Conservation (phyloP, 352 stramenopile species). For the Phytopythium montanum region DNA sequence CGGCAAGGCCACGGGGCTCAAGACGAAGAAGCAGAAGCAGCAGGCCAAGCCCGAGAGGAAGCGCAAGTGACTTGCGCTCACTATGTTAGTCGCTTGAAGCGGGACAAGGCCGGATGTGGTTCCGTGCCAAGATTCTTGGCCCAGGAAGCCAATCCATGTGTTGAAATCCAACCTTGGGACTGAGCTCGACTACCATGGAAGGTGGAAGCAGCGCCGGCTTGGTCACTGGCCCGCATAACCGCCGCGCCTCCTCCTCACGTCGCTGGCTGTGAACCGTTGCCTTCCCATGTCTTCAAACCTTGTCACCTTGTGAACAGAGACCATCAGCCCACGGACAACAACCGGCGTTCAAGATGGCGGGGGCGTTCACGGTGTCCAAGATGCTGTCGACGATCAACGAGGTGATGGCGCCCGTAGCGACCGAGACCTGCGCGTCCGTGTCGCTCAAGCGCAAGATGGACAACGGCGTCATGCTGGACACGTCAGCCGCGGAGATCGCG, state of each 20-base stretch:
- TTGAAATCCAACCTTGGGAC: neutral
- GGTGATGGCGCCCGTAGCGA: conserved; percentile 63
- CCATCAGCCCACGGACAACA: too few species aligned
- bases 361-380: conserved; percentile 82
- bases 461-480: conserved; percentile 82
- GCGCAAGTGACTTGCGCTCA: neutral
- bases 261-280: neutral
- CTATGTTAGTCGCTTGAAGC: neutral
- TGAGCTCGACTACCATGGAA: too few species aligned
- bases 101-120: neutral
- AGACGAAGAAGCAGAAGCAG: conserved; percentile 66
- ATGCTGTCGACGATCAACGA: conserved; percentile 83
- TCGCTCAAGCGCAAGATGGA: conserved; percentile 69
- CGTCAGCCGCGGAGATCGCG: conserved; percentile 64
- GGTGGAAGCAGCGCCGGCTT: neutral
- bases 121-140: too few species aligned
- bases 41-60: conserved; percentile 3
- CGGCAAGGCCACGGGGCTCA: conserved; percentile 68
- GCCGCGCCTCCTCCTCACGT: neutral
- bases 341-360: conserved; percentile 33
- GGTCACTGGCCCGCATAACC: neutral
- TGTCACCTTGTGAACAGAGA: neutral
- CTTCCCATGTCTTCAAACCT: neutral
- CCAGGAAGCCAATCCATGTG: neutral
- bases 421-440: conserved; percentile 38